Evolutionary conservation across 2,329 filamentous ascomycete genomes (phyloP), one percentile per base, ranked within the genome.

Genomic region (Epichloe sp.): DNA sequence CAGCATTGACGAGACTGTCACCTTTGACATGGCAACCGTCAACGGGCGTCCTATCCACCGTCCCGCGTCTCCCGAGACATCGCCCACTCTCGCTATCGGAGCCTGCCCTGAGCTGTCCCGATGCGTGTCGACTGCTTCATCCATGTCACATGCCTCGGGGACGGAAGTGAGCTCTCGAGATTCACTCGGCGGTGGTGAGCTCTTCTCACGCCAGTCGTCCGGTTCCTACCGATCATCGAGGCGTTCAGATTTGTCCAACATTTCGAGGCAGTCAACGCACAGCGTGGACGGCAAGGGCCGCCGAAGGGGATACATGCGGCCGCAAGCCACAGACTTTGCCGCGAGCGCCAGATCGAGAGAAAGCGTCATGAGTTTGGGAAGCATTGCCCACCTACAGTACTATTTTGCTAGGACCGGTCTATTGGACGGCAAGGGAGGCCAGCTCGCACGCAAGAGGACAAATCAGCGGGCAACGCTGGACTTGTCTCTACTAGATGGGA

Each of bases 401-500:
- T 98, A 97, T 70, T 98, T 98, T 71, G 91, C 93, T 37, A 78
- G 93, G 53, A 98, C 93, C 0, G 93, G 93, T 5, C 71, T 98
- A 56, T 71, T 98, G 48, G 93, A 98, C 63, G 89, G 91, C 52
- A 96, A 96, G 65, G 91, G 90, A 37, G 93, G 82, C 50, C 86
- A 94, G 65, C 71, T 94, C 53, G 84, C 86, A 21, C 85, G 85
- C 60, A 85, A 84, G 64, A 83, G 78, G 62, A 77, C 82, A 57
- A 74, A 74, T 55, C 78, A 79, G 60, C 77, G 70, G 15, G 74
- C 71, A 15, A 79, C 78, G 1, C 66, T 83, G 43, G 80, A 83
- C 56, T 64, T 83, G 40, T 77, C 79, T 2, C 68, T 70, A 37
- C 63, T 83, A 44, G 77, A 69, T 23, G 57, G 61, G 23, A 55